phyloP scores from a whole-genome alignment of 352 stramenopile species.

The Phytophthora podocarpi region DNA sequence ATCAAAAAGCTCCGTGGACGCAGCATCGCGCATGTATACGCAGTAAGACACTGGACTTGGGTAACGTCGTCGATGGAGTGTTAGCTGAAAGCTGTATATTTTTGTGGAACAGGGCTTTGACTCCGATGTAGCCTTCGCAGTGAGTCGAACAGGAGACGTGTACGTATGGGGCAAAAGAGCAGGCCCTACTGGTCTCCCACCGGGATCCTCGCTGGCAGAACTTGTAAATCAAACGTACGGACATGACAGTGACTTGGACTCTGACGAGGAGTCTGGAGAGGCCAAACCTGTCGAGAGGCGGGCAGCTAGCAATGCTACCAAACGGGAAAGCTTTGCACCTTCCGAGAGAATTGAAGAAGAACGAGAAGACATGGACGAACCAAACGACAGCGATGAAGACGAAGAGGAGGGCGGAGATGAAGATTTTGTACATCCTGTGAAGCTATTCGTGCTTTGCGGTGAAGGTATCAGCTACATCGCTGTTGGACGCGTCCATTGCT shows the following conservation, averaged over 20 bases:
- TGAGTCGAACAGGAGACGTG: conserved; percentile 71
- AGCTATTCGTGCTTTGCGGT: conserved; percentile 61
- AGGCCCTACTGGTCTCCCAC: conserved; percentile 60
- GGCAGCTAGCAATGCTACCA: not conserved
- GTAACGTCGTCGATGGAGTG: no score
- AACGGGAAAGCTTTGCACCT: not conserved
- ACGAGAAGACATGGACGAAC: conserved; percentile 12
- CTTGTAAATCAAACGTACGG: conserved; percentile 51
- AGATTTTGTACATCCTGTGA: conserved; percentile 75
- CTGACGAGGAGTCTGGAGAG: conserved; percentile 39
- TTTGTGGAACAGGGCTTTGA: conserved; percentile 65
- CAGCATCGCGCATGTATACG: conserved; percentile 76
- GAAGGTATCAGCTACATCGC: conserved; percentile 77
- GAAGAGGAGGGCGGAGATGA: conserved; percentile 52
- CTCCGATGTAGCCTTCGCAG: conserved; percentile 78
- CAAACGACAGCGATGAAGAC: conserved; percentile 19
- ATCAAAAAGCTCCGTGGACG: conserved; percentile 74
- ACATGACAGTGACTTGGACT: conserved; percentile 55
- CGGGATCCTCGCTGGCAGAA: conserved; percentile 30
- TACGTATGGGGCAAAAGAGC: conserved; percentile 81
- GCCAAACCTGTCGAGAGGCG: conserved; percentile 3
- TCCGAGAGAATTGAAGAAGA: conserved; percentile 25
- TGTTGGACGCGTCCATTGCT: conserved; percentile 79
- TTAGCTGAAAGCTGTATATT: no score
- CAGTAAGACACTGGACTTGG: conserved; percentile 51